Percentiles rank a stretch among this genome's conserved stretches.
phyloP scores from a whole-genome alignment of 495 filamentous ascomycete species.

The Daldinia decipiens region DNA sequence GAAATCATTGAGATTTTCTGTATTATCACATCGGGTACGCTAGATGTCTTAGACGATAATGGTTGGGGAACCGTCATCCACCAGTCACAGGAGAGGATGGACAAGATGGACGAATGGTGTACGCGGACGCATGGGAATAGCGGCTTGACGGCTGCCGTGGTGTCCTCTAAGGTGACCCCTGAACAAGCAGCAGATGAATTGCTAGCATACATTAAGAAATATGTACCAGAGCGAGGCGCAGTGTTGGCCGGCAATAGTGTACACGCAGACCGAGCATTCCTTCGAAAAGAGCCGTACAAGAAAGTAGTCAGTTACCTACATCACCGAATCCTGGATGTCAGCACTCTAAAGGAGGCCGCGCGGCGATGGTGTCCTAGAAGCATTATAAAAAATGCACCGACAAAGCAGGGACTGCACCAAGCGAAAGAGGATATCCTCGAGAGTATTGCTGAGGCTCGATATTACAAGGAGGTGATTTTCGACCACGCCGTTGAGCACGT shows the following conservation, averaged over 20 bases:
- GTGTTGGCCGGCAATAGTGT: slow-evolving; percentile 92
- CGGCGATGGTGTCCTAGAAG: slow-evolving; percentile 78
- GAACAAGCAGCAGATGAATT: slow-evolving; percentile 77
- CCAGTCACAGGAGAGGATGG: slow-evolving; percentile 74
- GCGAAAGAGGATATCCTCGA: slow-evolving; percentile 92
- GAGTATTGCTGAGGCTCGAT: slow-evolving; percentile 90
- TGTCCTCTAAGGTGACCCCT: slow-evolving; percentile 76
- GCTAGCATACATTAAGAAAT: slow-evolving; percentile 77
- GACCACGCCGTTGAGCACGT: neutral
- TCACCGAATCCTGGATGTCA: slow-evolving; percentile 93
- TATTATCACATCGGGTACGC: slow-evolving; percentile 83
- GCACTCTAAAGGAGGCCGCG: slow-evolving; percentile 87
- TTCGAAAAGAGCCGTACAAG: slow-evolving; percentile 77
- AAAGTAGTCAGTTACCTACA: slow-evolving; percentile 78
- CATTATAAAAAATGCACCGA: slow-evolving; percentile 67
- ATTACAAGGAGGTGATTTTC: slow-evolving; percentile 77
- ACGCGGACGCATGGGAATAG: slow-evolving; percentile 68
- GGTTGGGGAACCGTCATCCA: slow-evolving; percentile 87
- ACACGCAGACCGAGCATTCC: slow-evolving; percentile 87
- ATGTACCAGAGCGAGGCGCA: slow-evolving; percentile 71
- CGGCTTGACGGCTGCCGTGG: slow-evolving; percentile 81
- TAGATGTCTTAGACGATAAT: slow-evolving; percentile 76
- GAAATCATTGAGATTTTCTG: slow-evolving; percentile 93
- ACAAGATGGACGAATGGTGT: slow-evolving; percentile 77
- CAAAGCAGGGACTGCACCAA: slow-evolving; percentile 80